Conservation (phyloP, 179 eudicot genomes). For the Dionaea muscipula region DNA sequence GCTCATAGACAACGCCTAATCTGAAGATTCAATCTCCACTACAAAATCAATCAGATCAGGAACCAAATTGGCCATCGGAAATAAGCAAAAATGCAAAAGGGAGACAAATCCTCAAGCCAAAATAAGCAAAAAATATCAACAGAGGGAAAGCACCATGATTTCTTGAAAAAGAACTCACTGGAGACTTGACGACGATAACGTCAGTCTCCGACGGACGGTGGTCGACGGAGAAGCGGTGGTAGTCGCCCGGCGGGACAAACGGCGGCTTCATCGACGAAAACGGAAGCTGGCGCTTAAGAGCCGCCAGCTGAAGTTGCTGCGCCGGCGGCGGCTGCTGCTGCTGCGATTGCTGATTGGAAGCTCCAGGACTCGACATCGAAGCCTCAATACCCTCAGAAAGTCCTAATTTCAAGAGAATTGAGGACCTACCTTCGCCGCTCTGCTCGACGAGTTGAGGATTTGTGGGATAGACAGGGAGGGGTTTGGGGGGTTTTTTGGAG, state of each 20-base stretch:
- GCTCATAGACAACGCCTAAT: no score
- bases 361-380: slow-evolving; percentile 13
- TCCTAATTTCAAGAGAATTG: neutral
- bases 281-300: slow-evolving; percentile 30
- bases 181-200: slow-evolving; percentile 40
- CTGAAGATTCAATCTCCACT: neutral
- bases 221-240: slow-evolving; percentile 44
- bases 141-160: neutral
- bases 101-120: neutral
- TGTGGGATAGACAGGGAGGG: neutral
- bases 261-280: slow-evolving; percentile 56
- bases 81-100: neutral
- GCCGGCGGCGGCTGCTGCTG: slow-evolving; percentile 17
- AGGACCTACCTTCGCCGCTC: slow-evolving; percentile 7
- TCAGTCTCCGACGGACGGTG: slow-evolving; percentile 20
- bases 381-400: neutral
- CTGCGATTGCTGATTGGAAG: slow-evolving; percentile 24
- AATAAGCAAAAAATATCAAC: neutral
- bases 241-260: slow-evolving; percentile 37
- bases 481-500: slow-evolving; percentile 6
- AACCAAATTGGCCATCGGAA: neutral
- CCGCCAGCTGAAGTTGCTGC: slow-evolving; percentile 7
- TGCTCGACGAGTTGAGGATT: slow-evolving; percentile 1
- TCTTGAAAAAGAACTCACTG: slow-evolving; percentile 25
- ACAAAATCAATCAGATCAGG: slow-evolving; percentile 4